phyloP scores from a whole-genome alignment of 805 yeast species.

The Zygosaccharomyces kombuchaensis region DNA sequence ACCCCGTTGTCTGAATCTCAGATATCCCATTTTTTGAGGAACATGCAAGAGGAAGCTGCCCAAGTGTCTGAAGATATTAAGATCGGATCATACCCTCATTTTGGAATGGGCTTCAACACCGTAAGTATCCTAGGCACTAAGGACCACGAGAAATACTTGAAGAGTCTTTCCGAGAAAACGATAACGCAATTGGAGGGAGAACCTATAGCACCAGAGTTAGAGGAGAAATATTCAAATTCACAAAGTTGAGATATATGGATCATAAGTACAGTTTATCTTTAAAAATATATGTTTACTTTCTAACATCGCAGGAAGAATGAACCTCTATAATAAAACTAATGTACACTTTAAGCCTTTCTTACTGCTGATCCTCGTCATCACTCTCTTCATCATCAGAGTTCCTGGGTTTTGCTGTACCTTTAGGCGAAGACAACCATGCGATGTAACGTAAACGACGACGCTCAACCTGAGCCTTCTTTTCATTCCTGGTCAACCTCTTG shows the following conservation, averaged over 20 bases:
- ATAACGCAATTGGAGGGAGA: conserved; percentile 48
- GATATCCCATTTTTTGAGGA: conserved; percentile 59
- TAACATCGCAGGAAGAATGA: background rate
- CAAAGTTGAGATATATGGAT: background rate
- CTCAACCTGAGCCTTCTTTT: conserved; percentile 83
- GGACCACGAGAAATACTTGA: conserved; percentile 37
- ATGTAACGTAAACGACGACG: conserved; percentile 91
- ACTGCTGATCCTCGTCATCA: conserved; percentile 12
- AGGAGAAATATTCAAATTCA: conserved; percentile 37
- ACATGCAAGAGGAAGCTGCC: conserved; percentile 44
- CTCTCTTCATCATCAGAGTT: conserved; percentile 84
- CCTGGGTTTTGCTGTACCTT: conserved; percentile 94
- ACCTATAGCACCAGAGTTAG: conserved; percentile 56
- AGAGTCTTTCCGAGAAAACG: conserved; percentile 44
- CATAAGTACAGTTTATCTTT: background rate
- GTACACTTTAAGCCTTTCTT: conserved; percentile 1
- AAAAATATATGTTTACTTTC: background rate
- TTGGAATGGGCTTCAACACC: conserved; percentile 57
- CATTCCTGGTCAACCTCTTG: conserved; percentile 97
- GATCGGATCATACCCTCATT: conserved; percentile 84
- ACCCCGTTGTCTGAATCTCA: conserved; percentile 60
- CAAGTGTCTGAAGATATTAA: conserved; percentile 43
- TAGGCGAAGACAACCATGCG: conserved; percentile 93
- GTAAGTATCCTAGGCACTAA: conserved; percentile 67
- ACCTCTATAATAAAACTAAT: background rate